Evolutionary conservation across 805 yeast genomes (phyloP).

Genomic region (Tetrapisispora pingtungensis): DNA sequence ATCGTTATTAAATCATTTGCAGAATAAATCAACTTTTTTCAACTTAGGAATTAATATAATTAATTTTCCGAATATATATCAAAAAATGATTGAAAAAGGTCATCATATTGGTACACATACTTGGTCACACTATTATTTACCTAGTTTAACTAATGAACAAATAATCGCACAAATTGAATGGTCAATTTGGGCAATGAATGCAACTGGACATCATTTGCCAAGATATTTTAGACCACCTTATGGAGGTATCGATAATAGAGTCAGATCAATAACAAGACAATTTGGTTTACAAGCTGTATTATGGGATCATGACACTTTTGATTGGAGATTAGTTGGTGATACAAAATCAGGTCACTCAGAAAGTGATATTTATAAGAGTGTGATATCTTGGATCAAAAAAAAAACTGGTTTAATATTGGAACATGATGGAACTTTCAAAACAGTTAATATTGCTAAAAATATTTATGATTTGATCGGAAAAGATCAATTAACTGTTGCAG

Average conservation of each 20-base stretch:
- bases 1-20: conserved; percentile 44
- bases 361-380: conserved; percentile 44
- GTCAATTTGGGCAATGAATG: conserved; percentile 98
- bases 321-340: conserved; percentile 64
- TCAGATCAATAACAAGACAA: conserved; percentile 66
- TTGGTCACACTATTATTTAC: conserved; percentile 85
- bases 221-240: conserved; percentile 95
- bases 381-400: conserved; percentile 40
- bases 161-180: conserved; percentile 85
- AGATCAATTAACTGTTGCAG: conserved; percentile 65
- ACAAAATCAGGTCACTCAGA: conserved; percentile 35
- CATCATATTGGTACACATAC: conserved; percentile 84
- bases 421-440: conserved; percentile 63
- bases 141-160: conserved; percentile 65
- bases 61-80: conserved; percentile 63
- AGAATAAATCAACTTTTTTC: conserved; percentile 64
- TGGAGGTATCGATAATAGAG: conserved; percentile 86
- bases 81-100: conserved; percentile 45
- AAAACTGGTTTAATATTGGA: conserved; percentile 66
- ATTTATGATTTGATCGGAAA: conserved; percentile 46
- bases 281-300: conserved; percentile 81
- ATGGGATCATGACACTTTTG: conserved; percentile 89
- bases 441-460: conserved; percentile 61
- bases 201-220: conserved; percentile 79
- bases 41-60: conserved; percentile 76